A percentile compares a stretch with the other conserved stretches of the same genome.
Conservation (phyloP, 2,329 filamentous ascomycete species). For the Lithohypha guttulata region DNA sequence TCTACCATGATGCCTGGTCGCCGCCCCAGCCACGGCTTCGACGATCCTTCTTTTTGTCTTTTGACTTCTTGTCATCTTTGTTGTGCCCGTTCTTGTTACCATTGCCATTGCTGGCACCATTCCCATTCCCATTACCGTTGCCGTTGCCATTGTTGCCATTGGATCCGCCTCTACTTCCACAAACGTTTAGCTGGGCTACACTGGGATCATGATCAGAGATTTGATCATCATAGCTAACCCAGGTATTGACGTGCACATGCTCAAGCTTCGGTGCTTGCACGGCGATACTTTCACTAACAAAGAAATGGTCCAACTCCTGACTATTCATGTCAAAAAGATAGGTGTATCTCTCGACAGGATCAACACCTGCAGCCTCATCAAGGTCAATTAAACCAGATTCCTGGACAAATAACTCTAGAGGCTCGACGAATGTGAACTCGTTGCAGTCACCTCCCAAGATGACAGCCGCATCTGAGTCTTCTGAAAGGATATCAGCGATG, state of each 20-base stretch:
- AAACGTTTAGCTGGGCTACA: slow-evolving; percentile 28
- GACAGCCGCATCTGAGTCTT: slow-evolving; percentile 47
- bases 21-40: no score
- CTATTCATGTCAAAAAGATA: slow-evolving; percentile 61
- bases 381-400: slow-evolving; percentile 50
- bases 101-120: no score
- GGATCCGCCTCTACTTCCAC: no score
- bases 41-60: no score
- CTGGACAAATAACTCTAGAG: slow-evolving; percentile 44
- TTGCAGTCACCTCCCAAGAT: slow-evolving; percentile 61
- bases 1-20: no score
- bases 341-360: slow-evolving; percentile 53
- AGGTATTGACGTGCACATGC: slow-evolving; percentile 62
- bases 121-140: no score
- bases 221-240: slow-evolving; percentile 46
- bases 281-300: slow-evolving; percentile 46
- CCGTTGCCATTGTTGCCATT: no score
- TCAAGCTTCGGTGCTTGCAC: slow-evolving; percentile 36
- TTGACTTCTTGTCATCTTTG: no score
- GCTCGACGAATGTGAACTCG: slow-evolving; percentile 55
- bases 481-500: slow-evolving; percentile 45
- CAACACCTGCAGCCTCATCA: slow-evolving; percentile 47
- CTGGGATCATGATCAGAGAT: slow-evolving; percentile 61
- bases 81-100: no score
- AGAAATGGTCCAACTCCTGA: slow-evolving; percentile 62